phyloP scores from a whole-genome alignment of 225 moss, liverwort and hornwort species.

The Marchantia polymorpha region DNA sequence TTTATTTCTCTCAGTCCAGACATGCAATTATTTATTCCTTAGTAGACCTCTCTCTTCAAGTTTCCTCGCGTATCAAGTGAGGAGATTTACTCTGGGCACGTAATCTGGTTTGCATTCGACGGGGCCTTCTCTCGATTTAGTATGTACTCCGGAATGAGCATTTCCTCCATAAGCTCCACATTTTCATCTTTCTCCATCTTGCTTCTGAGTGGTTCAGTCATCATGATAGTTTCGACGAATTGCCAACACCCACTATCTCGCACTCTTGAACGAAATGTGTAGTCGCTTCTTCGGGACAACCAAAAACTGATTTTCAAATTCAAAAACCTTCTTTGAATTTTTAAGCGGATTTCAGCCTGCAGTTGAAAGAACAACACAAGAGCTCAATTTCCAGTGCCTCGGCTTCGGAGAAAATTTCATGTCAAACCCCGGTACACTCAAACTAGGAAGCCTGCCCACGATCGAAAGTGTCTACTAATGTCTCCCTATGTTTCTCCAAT shows the following conservation, averaged over 20 bases:
- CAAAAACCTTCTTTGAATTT: neutral
- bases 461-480: neutral
- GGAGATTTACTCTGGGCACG: slow-evolving; percentile 4
- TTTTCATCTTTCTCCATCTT: neutral
- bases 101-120: neutral
- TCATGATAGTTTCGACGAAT: slow-evolving; percentile 2
- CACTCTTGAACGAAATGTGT: neutral
- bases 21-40: too few species aligned
- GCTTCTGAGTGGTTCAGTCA: slow-evolving; percentile 7
- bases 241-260: neutral
- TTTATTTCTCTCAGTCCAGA: too few species aligned
- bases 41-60: too few species aligned
- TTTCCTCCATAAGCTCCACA: slow-evolving; percentile 19
- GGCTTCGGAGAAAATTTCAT: neutral
- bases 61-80: neutral
- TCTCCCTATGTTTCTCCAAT: neutral
- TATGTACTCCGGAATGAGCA: slow-evolving; percentile 18
- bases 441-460: neutral
- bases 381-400: neutral
- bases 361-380: neutral
- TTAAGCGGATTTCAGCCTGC: neutral
- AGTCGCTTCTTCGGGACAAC: too few species aligned
- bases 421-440: neutral
- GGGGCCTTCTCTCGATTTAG: neutral
- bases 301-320: neutral